Base-by-base conservation (phyloP, 768 basidiomycete species). In the Fomitopsis serialis region DNA sequence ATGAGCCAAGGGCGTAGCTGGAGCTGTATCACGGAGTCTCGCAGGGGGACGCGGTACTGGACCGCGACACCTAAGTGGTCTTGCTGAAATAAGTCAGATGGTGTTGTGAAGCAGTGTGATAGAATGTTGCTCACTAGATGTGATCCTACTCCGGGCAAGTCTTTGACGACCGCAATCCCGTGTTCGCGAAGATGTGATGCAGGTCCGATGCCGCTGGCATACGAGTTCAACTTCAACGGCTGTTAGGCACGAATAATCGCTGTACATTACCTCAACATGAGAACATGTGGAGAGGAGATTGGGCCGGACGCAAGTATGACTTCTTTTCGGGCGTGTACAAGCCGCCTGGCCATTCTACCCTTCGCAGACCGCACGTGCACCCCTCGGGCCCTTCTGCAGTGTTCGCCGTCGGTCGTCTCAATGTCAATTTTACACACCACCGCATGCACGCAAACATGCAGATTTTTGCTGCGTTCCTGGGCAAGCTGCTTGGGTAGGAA, bases 101-200 rank as follows among this genome's bases (percentile, higher is more conserved):
- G 24, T 11, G n/a, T 1, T 9, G 9, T 32, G 7, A 2, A 21
- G 10, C 17, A 21, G 32, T 9, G 13, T 0, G 35, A 17, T 15
- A 21, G 6, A 17, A 8, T 32, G 17, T 15, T 15, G 3, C 54
- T 0, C 21, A 58, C 57, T 36, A 68, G 35, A 37, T 65, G 54
- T 35, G 37, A 53, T 3, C 67, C 67, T 3, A 68, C 67, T 2
- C 56, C 65, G 1, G 65, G 64, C 15, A 66, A 48, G 43, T 65
- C 24, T 6, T 51, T 43, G 9, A 61, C 29, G 3, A 58, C 45
- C 1, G 50, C n/a, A 17, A 68, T 59, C 10, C 58, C 59, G 21
- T 63, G 49, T 15, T 50, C 35, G 5, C 45, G 36, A 11, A 68
- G 59, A n/a, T 56, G 54, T 2, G 4, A 45, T 10, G 34, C n/a